Conservation (phyloP, 345 rosid genomes). For the Gossypium anomalum region DNA sequence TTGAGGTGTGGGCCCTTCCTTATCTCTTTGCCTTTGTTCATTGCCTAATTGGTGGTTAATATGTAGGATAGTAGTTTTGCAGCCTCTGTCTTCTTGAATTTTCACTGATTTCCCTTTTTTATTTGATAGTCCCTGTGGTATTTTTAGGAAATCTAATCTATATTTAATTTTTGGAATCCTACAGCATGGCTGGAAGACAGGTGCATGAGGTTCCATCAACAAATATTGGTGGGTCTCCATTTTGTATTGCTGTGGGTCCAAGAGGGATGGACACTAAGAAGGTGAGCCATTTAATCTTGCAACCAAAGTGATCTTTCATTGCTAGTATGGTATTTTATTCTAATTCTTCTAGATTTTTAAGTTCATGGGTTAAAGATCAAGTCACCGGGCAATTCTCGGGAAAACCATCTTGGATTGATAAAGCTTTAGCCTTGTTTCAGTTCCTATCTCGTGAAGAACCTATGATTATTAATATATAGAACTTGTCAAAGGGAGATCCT, state of each 20-base stretch:
- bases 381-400: too few species aligned
- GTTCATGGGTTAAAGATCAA: too few species aligned
- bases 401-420: too few species aligned
- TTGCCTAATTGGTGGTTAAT: background rate
- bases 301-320: background rate
- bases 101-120: background rate
- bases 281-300: conserved; percentile 40
- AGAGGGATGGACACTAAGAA: conserved; percentile 76
- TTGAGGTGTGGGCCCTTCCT: conserved; percentile 54
- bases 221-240: conserved; percentile 80
- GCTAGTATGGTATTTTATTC: background rate
- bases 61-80: conserved; percentile 12
- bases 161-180: conserved; percentile 22
- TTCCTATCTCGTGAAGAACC: too few species aligned
- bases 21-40: conserved; percentile 17
- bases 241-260: conserved; percentile 71
- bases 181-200: conserved; percentile 96
- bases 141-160: conserved; percentile 6
- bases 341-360: background rate
- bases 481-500: too few species aligned
- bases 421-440: too few species aligned
- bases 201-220: conserved; percentile 71
- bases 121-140: background rate
- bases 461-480: too few species aligned
- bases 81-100: background rate